phyloP scores from a whole-genome alignment of 352 stramenopile genomes.

The Lagenidium giganteum region DNA sequence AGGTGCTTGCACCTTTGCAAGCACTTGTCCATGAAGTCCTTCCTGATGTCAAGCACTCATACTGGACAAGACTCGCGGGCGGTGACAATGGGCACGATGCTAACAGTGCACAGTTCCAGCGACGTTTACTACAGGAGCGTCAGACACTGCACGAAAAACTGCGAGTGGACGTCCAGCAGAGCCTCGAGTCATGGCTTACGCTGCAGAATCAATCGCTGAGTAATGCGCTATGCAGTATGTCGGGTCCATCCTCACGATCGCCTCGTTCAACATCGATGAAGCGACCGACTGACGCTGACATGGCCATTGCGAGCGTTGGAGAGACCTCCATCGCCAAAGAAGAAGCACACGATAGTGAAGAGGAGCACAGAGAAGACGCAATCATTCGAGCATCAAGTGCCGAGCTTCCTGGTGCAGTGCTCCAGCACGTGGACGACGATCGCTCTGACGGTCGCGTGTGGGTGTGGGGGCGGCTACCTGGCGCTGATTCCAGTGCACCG shows the following conservation, averaged over 20 bases:
- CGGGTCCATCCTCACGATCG: too few relatives aligned
- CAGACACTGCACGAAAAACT: slow-evolving; percentile 37
- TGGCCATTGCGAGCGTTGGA: too few relatives aligned
- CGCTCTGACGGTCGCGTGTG: slow-evolving; percentile 23
- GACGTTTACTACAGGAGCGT: slow-evolving; percentile 47
- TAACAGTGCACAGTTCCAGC: too few relatives aligned
- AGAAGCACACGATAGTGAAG: not conserved
- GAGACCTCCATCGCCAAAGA: too few relatives aligned
- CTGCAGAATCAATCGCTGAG: slow-evolving; percentile 47
- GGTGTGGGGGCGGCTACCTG: slow-evolving; percentile 67
- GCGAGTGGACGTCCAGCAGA: slow-evolving; percentile 40
- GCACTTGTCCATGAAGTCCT: slow-evolving; percentile 38
- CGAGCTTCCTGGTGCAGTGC: too few relatives aligned
- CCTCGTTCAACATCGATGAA: too few relatives aligned
- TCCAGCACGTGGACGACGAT: too few relatives aligned
- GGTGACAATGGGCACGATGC: slow-evolving; percentile 22
- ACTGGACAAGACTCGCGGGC: slow-evolving; percentile 53
- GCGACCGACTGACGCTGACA: too few relatives aligned
- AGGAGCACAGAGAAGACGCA: not conserved
- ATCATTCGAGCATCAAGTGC: too few relatives aligned
- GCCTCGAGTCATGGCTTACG: slow-evolving; percentile 38
- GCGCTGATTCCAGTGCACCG: slow-evolving; percentile 36
- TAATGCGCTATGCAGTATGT: too few relatives aligned
- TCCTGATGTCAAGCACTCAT: slow-evolving; percentile 72
- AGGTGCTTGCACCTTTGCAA: slow-evolving; percentile 41